Evolutionary conservation across 257 asterid genomes (phyloP).

Genomic region (Nicotiana otophora): DNA sequence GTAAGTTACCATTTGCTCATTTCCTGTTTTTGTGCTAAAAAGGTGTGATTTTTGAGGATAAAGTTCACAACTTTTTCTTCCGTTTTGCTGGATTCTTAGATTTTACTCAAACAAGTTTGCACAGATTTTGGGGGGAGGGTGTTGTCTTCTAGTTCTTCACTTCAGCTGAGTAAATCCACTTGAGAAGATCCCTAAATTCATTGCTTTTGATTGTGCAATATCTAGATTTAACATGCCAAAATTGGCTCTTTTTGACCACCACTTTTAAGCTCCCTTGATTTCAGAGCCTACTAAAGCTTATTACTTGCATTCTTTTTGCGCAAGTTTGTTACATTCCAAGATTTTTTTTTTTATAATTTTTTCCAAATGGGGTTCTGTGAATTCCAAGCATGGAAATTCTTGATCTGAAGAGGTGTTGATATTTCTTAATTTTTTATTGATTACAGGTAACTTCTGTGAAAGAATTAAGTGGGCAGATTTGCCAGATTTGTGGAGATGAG

Average conservation of each 20-base stretch:
- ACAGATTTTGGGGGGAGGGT: conserved; percentile 6
- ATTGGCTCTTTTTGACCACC: conserved; percentile 21
- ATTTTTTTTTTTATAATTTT: neutral
- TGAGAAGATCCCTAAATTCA: neutral
- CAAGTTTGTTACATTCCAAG: neutral
- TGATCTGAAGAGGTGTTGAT: conserved; percentile 23
- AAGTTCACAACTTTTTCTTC: conserved; percentile 13
- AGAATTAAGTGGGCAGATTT: conserved; percentile 90
- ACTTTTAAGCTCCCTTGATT: conserved; percentile 30
- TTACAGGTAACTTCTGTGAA: conserved; percentile 86
- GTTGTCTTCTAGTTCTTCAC: neutral
- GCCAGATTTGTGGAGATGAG: conserved; percentile 99
- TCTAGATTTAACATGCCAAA: conserved; percentile 22
- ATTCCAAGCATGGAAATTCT: neutral
- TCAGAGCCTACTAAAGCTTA: conserved; percentile 20
- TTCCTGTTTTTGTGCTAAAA: conserved; percentile 10
- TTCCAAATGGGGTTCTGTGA: neutral
- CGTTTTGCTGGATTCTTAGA: conserved; percentile 12
- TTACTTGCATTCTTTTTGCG: neutral
- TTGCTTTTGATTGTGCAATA: conserved; percentile 7
- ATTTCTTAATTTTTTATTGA: conserved; percentile 13
- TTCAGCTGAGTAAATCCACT: neutral
- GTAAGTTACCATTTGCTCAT: conserved; percentile 14
- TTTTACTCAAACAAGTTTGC: neutral
- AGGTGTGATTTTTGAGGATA: conserved; percentile 18